Evolutionary conservation across 2,329 filamentous ascomycete species (phyloP).

Genomic region (Fusarium sp.): DNA sequence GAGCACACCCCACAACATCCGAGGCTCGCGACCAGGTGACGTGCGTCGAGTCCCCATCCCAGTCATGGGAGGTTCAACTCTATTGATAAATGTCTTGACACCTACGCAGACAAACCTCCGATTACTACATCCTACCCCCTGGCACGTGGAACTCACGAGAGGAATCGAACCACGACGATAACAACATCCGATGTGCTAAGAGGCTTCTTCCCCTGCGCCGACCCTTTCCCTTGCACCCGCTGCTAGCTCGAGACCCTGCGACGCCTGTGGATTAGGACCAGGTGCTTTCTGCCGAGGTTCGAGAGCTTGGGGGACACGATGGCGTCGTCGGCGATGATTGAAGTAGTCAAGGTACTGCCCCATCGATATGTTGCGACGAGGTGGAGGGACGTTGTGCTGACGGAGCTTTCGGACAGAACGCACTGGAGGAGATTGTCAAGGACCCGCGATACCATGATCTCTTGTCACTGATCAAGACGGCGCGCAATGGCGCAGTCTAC

Average conservation of each 20-base stretch:
- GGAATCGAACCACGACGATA: slow-evolving; percentile 25
- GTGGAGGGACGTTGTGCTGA: slow-evolving; percentile 12
- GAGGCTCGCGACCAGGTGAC: slow-evolving; percentile 39
- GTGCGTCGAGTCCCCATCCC: slow-evolving; percentile 5
- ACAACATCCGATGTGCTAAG: slow-evolving; percentile 32
- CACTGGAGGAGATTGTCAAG: slow-evolving; percentile 80
- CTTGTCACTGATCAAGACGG: slow-evolving; percentile 88
- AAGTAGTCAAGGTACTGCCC: slow-evolving; percentile 45
- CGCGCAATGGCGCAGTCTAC: slow-evolving; percentile 97
- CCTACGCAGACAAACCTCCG: slow-evolving; percentile 5
- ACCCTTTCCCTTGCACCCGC: not conserved
- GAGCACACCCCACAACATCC: slow-evolving; percentile 33
- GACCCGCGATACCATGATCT: slow-evolving; percentile 88
- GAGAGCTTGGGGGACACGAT: slow-evolving; percentile 33
- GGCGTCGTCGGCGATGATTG: slow-evolving; percentile 44
- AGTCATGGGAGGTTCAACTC: slow-evolving; percentile 22
- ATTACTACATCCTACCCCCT: not conserved
- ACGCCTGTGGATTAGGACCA: slow-evolving; percentile 5
- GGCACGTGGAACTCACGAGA: slow-evolving; percentile 7
- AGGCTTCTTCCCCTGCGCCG: not conserved
- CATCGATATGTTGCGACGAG: not conserved
- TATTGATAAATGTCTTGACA: slow-evolving; percentile 20
- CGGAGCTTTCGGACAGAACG: slow-evolving; percentile 60
- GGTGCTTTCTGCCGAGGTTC: slow-evolving; percentile 37
- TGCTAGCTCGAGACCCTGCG: slow-evolving; percentile 15